Conservation (phyloP, 257 asterid genomes). For the Henckelia pumila region DNA sequence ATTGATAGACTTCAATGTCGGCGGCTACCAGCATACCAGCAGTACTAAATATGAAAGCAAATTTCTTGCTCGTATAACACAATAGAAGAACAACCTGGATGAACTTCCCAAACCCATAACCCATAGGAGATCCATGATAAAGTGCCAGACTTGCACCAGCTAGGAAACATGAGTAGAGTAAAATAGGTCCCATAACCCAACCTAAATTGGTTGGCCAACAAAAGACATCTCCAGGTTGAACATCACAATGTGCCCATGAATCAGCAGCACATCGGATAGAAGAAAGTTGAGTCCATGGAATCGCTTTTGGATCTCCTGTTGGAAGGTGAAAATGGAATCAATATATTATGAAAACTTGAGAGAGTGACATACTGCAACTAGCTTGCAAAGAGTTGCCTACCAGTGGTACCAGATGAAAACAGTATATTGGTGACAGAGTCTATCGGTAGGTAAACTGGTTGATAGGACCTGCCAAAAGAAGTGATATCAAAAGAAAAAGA, state of each 20-base stretch:
- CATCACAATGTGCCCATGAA: conserved; percentile 63
- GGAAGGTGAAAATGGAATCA: conserved; percentile 18
- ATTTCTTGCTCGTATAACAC: conserved; percentile 7
- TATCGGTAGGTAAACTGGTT: conserved; percentile 63
- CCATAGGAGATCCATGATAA: conserved; percentile 94
- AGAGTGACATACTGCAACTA: not conserved
- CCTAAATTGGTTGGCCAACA: conserved; percentile 99
- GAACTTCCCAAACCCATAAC: conserved; percentile 76
- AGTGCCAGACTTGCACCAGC: conserved; percentile 88
- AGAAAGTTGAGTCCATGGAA: conserved; percentile 95
- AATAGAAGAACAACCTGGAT: conserved; percentile 54
- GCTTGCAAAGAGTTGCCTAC: conserved; percentile 35
- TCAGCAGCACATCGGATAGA: conserved; percentile 87
- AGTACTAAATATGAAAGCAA: not conserved
- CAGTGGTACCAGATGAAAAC: conserved; percentile 96
- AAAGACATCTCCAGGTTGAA: conserved; percentile 58
- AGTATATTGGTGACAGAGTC: conserved; percentile 75
- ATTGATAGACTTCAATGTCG: not conserved
- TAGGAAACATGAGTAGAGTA: conserved; percentile 75
- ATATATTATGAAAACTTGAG: not conserved
- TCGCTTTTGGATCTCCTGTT: conserved; percentile 94
- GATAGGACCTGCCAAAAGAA: conserved; percentile 51
- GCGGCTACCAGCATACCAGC: too few relatives aligned
- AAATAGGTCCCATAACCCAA: conserved; percentile 94
- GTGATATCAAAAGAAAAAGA: conserved; percentile 16